Evolutionary conservation across 345 rosid species (phyloP), one percentile per base, ranked within the genome.

Genomic region (Eucalyptus dawsonii): DNA sequence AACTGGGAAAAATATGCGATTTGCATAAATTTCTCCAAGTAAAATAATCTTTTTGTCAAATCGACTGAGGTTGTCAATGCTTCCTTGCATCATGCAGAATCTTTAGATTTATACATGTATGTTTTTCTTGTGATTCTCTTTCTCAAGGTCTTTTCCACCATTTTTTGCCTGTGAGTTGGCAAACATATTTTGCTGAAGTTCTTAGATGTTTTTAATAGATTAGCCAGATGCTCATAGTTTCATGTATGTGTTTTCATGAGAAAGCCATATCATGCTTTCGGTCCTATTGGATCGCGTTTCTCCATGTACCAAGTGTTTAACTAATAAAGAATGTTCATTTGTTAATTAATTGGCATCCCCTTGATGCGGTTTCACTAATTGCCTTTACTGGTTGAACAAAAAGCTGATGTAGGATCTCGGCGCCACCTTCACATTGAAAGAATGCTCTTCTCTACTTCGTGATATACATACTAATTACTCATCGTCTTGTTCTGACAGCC

Each of bases 401-500:
- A 72, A 72, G 81, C 81, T 72, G 81, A 34, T 37, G 44, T 9
- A 34, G 81, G 44, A 72, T 34, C 81, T 72, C 14, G 4, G 45
- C 34, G 81, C 81, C 81, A 37, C 81, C 88, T 31, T 44, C 44
- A 47, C 65, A 31, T 53, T 4, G n/a, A 65, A 21, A 44, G 83
- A 31, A 27, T 44, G 40, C 50, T 31, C 37, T 42, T 62, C 76
- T 88, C 27, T 49, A 47, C 27, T 21, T 21, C 5, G 14, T 76
- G 85, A 76, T 40, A 21, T 40, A 76, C 85, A 76, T 76, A 47
- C 83, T 88, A 31, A 67, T 65, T 62, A 88, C 22, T 40, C 50
- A 45, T 67, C 53, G 34, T 58, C 60, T 51, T 62, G 69, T 45
- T 67, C 50, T 92, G 89, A 86, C 96, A 96, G 98, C 96, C 94